Percentiles rank a stretch among this genome's conserved stretches.
Conservation (phyloP, 2,329 filamentous ascomycete species). For the Drechmeria coniospora region DNA sequence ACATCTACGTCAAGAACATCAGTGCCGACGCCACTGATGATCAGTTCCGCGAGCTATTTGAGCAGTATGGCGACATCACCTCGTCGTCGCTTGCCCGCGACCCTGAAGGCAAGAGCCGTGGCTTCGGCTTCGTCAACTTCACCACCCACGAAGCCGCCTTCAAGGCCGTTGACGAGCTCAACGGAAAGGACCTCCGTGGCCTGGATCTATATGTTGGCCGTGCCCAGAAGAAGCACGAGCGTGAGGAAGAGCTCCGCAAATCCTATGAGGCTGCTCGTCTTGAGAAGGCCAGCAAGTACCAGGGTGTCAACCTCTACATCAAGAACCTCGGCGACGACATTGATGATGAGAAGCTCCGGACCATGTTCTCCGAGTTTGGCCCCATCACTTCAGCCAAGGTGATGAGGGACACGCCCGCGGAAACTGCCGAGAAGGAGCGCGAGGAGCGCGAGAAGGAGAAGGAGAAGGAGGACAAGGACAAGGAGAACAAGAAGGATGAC, state of each 20-base stretch:
- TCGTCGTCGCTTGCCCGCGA: slow-evolving; percentile 89
- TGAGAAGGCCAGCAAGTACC: slow-evolving; percentile 98
- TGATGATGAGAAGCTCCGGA: slow-evolving; percentile 92
- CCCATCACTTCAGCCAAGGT: slow-evolving; percentile 98
- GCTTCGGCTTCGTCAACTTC: slow-evolving; percentile 94
- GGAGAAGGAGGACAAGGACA: slow-evolving; percentile 25
- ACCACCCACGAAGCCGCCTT: slow-evolving; percentile 76
- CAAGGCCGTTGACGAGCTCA: slow-evolving; percentile 79
- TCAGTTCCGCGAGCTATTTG: slow-evolving; percentile 86
- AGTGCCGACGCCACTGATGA: slow-evolving; percentile 72
- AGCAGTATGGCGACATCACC: slow-evolving; percentile 85
- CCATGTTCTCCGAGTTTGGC: slow-evolving; percentile 81
- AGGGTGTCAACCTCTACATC: slow-evolving; percentile 98
- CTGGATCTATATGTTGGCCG: slow-evolving; percentile 97
- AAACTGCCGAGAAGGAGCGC: slow-evolving; percentile 40
- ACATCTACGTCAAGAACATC: slow-evolving; percentile 99
- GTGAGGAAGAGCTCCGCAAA: slow-evolving; percentile 96
- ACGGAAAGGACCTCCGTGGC: slow-evolving; percentile 80
- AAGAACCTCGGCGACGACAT: slow-evolving; percentile 97
- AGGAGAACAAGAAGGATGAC: slow-evolving; percentile 31
- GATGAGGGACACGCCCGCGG: slow-evolving; percentile 68
- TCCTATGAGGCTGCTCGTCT: slow-evolving; percentile 95
- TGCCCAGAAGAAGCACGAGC: slow-evolving; percentile 99
- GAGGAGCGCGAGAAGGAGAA: slow-evolving; percentile 37
- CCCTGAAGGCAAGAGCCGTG: slow-evolving; percentile 79